phyloP scores from a whole-genome alignment of 352 stramenopile species.

The Phytopythium helicoides region DNA sequence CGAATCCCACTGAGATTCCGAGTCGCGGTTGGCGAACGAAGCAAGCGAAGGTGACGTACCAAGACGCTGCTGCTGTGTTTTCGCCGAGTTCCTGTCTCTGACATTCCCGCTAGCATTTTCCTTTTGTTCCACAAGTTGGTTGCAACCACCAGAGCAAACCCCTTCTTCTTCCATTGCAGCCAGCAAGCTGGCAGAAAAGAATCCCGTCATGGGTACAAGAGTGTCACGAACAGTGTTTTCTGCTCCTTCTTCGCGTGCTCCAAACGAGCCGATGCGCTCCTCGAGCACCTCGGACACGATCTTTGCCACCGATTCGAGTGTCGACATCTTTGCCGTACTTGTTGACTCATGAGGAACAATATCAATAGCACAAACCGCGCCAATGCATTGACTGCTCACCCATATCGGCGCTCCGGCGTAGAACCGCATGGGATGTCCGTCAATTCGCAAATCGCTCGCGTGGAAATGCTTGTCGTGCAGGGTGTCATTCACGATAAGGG shows the following conservation, averaged over 20 bases:
- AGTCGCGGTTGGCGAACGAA: background rate
- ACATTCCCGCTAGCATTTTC: background rate
- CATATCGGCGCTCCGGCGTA: conserved; percentile 61
- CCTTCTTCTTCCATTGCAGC: conserved; percentile 5
- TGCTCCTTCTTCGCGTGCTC: background rate
- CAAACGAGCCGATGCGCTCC: conserved; percentile 36
- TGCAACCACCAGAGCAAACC: background rate
- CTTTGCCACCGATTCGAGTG: conserved; percentile 69
- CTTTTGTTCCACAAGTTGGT: background rate
- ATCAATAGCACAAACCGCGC: conserved; percentile 67
- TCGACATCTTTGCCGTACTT: conserved; percentile 57
- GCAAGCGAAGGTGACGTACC: background rate
- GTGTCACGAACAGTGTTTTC: background rate
- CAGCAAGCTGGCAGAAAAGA: conserved; percentile 3
- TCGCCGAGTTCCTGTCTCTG: no score
- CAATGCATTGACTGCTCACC: conserved; percentile 59
- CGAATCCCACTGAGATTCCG: conserved; percentile 2
- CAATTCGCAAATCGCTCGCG: conserved; percentile 43
- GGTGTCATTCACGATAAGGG: conserved; percentile 63
- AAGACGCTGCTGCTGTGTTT: no score
- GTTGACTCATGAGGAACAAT: conserved; percentile 42
- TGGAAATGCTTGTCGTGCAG: conserved; percentile 69
- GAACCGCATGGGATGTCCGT: conserved; percentile 45
- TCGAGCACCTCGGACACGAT: conserved; percentile 84
- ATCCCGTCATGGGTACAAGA: background rate